These are phyloP conservation scores for Grosmannia huntii DNA, from an alignment of 2,329 filamentous ascomycete genomes.

Conservation along the genomic window DNA sequence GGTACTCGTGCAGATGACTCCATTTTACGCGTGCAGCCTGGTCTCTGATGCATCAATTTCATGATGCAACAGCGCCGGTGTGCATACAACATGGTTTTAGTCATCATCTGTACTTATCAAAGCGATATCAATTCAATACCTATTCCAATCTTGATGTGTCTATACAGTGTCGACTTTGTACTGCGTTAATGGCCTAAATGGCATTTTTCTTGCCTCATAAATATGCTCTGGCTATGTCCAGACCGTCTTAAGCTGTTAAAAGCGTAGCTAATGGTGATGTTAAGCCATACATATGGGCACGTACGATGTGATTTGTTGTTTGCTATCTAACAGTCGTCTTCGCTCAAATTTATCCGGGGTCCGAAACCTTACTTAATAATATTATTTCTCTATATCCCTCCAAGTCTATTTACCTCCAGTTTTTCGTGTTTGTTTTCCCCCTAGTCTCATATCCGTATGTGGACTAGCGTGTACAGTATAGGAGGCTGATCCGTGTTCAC, in stretches of 20 bases:
- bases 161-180: too few species aligned
- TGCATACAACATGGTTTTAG: background rate
- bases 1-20: background rate
- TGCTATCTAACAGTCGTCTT: background rate
- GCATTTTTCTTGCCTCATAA: too few species aligned
- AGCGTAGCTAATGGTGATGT: too few species aligned
- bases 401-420: background rate
- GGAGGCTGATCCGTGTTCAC: slow-evolving; percentile 37
- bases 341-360: background rate
- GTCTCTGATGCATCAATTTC: background rate
- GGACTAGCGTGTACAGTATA: slow-evolving; percentile 17
- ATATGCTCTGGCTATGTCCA: too few species aligned
- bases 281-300: background rate
- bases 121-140: background rate
- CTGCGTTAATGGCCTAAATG: too few species aligned
- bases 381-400: background rate
- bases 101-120: background rate
- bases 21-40: background rate
- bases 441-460: slow-evolving; percentile 12
- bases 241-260: too few species aligned
- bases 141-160: background rate
- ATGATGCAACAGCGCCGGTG: background rate
- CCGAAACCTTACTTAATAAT: background rate
- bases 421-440: slow-evolving; percentile 4
- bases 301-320: background rate